Percentiles rank a stretch among this genome's conserved stretches.
These are phyloP conservation scores for Colletotrichum godetiae DNA, from an alignment of 2,329 filamentous ascomycete genomes.

Conservation along the genomic window DNA sequence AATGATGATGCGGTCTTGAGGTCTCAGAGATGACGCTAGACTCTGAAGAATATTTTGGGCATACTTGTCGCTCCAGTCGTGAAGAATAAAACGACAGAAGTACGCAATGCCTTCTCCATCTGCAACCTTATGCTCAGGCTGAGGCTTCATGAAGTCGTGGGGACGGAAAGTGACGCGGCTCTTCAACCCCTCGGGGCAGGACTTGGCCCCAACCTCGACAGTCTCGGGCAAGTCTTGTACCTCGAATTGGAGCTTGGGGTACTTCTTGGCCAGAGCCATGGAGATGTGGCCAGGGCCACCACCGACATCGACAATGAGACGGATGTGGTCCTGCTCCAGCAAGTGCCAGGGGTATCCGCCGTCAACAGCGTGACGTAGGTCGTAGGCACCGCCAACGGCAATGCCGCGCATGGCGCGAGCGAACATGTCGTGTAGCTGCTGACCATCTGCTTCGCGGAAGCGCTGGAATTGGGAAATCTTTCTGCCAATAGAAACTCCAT, in stretches of 20 bases:
- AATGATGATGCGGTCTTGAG: slow-evolving; percentile 3
- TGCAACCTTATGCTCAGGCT: slow-evolving; percentile 42
- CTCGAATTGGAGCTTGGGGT: slow-evolving; percentile 44
- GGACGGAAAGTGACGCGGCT: slow-evolving; percentile 35
- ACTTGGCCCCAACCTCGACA: slow-evolving; percentile 26
- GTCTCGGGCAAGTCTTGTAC: slow-evolving; percentile 43
- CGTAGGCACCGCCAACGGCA: not conserved
- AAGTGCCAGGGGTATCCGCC: slow-evolving; percentile 11
- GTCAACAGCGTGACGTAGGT: not conserved
- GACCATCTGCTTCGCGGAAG: not conserved
- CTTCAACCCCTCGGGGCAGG: slow-evolving; percentile 21
- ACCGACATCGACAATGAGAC: slow-evolving; percentile 47
- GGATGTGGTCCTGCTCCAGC: not conserved
- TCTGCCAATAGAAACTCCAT: not conserved
- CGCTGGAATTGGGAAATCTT: slow-evolving; percentile 13
- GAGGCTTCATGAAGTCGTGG: slow-evolving; percentile 42
- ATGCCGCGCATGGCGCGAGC: slow-evolving; percentile 22
- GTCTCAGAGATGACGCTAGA: not conserved
- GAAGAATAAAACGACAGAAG: slow-evolving; percentile 60
- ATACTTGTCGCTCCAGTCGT: slow-evolving; percentile 60
- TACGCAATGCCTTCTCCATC: slow-evolving; percentile 42
- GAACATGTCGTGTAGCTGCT: slow-evolving; percentile 6
- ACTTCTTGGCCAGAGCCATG: slow-evolving; percentile 44
- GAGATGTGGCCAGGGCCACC: slow-evolving; percentile 46
- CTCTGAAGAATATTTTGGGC: slow-evolving; percentile 45